A percentile compares a stretch with the other conserved stretches of the same genome.
Evolutionary conservation across 805 yeast species (phyloP).

Genomic region (Lachancea dasiensis): DNA sequence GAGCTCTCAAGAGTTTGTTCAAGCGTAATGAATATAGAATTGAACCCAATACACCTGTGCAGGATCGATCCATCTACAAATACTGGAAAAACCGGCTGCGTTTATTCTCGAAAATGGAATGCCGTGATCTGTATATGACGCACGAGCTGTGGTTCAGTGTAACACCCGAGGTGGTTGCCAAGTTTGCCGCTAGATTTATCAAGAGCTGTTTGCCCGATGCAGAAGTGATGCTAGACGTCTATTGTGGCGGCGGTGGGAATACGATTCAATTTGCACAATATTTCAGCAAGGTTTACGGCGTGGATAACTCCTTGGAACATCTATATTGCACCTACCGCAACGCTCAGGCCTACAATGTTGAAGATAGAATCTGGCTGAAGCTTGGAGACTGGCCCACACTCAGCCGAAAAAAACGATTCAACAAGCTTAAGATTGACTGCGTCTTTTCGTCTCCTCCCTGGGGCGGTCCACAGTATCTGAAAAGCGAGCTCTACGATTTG

Average conservation of each 20-base stretch:
- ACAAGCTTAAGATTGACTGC: slow-evolving; percentile 28
- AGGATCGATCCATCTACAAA: slow-evolving; percentile 31
- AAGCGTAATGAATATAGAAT: slow-evolving; percentile 16
- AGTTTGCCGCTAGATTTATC: slow-evolving; percentile 49
- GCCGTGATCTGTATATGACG: slow-evolving; percentile 57
- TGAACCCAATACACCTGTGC: slow-evolving; percentile 14
- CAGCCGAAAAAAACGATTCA: slow-evolving; percentile 16
- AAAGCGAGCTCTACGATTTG: slow-evolving; percentile 42
- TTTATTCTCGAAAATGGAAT: slow-evolving; percentile 58
- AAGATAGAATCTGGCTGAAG: slow-evolving; percentile 42
- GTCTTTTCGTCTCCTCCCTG: slow-evolving; percentile 81
- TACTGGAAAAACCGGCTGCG: slow-evolving; percentile 59
- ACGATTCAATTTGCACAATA: slow-evolving; percentile 63
- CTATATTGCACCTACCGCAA: slow-evolving; percentile 63
- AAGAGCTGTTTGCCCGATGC: slow-evolving; percentile 47
- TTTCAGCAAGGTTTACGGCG: slow-evolving; percentile 53
- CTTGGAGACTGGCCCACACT: slow-evolving; percentile 42
- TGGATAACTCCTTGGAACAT: slow-evolving; percentile 57
- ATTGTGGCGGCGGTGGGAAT: slow-evolving; percentile 89
- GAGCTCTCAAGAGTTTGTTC: slow-evolving; percentile 10
- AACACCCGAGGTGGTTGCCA: slow-evolving; percentile 74
- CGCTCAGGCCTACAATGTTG: slow-evolving; percentile 54
- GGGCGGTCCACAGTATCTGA: slow-evolving; percentile 69
- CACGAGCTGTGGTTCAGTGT: slow-evolving; percentile 81
- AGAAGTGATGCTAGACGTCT: slow-evolving; percentile 52